Evolutionary conservation across 202 grass and related monocot species (phyloP).

Genomic region (Zizania palustris): DNA sequence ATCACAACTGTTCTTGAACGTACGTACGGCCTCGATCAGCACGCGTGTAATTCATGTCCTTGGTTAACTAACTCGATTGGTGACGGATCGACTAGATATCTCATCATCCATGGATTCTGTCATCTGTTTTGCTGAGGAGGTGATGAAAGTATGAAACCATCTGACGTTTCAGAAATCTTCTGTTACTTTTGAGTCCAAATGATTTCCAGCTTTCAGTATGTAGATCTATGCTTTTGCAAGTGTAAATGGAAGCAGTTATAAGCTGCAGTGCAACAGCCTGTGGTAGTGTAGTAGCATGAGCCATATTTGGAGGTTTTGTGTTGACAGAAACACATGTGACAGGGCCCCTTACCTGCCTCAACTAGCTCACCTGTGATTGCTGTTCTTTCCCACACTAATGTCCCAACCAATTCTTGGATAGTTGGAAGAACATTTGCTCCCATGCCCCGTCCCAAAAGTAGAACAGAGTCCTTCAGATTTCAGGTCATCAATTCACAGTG

Average conservation of each 20-base stretch:
- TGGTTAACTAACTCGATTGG: background rate
- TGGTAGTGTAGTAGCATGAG: too few species aligned
- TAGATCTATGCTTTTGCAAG: background rate
- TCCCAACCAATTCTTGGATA: constrained; percentile 20
- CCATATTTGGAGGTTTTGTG: too few species aligned
- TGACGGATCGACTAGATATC: too few species aligned
- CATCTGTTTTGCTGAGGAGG: background rate
- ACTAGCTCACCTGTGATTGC: background rate
- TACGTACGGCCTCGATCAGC: constrained; percentile 11
- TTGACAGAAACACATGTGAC: constrained; percentile 26
- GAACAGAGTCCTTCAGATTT: background rate
- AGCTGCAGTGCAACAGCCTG: background rate
- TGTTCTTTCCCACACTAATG: constrained; percentile 8
- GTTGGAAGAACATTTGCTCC: constrained; percentile 23
- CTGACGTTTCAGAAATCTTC: background rate
- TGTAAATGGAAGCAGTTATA: background rate
- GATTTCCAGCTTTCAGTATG: background rate
- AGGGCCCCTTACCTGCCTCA: constrained; percentile 9
- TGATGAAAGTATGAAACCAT: background rate
- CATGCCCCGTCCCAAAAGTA: background rate
- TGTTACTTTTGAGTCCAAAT: background rate
- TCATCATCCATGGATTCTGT: background rate
- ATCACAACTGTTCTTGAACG: background rate
- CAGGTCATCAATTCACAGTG: background rate
- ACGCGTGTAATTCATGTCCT: background rate